Evolutionary conservation across 148 eudicot genomes (phyloP).

Genomic region (Fagopyrum homotropicum): DNA sequence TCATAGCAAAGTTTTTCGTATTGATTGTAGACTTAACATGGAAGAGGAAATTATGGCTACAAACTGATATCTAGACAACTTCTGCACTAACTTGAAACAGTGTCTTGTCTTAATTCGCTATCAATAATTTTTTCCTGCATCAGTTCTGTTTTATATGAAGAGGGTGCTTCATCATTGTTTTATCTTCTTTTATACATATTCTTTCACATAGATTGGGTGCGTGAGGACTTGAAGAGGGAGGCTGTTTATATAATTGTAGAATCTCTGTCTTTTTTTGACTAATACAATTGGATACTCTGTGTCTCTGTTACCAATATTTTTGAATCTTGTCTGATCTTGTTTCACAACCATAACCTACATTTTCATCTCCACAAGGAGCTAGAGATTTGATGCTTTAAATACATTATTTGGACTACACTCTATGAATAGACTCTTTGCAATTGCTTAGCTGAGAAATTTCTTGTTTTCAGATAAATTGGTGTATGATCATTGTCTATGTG

Average conservation of each 20-base stretch:
- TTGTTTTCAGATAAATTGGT: not conserved
- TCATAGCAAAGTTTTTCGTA: not conserved
- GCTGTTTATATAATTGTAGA: not conserved
- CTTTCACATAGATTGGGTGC: not conserved
- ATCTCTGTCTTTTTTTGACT: not conserved
- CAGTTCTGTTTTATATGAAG: not conserved
- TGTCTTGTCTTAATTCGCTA: constrained; percentile 1
- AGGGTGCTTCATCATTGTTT: not conserved
- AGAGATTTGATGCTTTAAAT: not conserved
- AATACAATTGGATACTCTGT: not conserved
- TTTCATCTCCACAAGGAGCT: not conserved
- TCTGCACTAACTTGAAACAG: not conserved
- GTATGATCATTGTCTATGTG: not conserved
- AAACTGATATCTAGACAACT: not conserved
- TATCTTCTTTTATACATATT: not conserved
- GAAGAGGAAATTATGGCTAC: not conserved
- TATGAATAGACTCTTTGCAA: not conserved
- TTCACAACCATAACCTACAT: not conserved
- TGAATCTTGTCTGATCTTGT: not conserved
- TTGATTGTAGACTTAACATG: not conserved
- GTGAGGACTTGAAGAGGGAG: not conserved
- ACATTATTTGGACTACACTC: not conserved
- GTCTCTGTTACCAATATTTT: not conserved
- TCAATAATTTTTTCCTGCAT: not conserved
- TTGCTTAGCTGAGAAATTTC: not conserved